Percentiles rank a stretch among this genome's conserved stretches.
Conservation (phyloP, 2,329 filamentous ascomycete species). For the Pseudocercospora fijiensis region DNA sequence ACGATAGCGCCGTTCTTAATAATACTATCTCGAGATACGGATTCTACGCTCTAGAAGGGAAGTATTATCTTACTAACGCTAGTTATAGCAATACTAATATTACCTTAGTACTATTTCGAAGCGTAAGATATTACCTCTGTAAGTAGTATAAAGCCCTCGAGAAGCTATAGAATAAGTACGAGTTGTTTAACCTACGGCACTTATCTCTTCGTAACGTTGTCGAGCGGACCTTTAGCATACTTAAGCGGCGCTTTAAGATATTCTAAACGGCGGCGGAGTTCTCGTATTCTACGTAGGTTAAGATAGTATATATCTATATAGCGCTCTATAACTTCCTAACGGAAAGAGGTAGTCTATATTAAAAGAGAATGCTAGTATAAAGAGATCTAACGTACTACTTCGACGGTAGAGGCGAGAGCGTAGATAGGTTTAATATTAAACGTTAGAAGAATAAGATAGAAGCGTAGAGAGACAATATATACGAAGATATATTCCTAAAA, state of each 20-base stretch:
- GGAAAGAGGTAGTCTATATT: background rate
- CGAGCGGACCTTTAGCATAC: no score
- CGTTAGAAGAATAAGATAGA: background rate
- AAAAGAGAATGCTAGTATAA: background rate
- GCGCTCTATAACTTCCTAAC: background rate
- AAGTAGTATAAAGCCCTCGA: background rate
- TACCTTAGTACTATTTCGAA: background rate
- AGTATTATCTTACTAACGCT: no score
- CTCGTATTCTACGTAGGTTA: background rate
- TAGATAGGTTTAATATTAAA: background rate
- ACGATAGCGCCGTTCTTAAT: background rate
- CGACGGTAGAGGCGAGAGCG: background rate
- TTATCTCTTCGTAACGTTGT: no score
- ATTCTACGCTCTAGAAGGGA: background rate
- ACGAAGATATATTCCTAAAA: background rate
- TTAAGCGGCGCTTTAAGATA: background rate
- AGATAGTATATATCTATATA: background rate
- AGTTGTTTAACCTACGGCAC: no score
- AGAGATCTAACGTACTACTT: background rate
- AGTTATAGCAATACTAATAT: background rate
- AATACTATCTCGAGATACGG: background rate
- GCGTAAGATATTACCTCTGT: background rate
- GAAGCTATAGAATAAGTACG: no score
- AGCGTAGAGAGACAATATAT: background rate
- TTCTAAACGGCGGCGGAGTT: background rate